Percentiles rank a stretch among this genome's conserved stretches.
Evolutionary conservation across 164 flowering plant species (phyloP).

Genomic region (Piper longum): DNA sequence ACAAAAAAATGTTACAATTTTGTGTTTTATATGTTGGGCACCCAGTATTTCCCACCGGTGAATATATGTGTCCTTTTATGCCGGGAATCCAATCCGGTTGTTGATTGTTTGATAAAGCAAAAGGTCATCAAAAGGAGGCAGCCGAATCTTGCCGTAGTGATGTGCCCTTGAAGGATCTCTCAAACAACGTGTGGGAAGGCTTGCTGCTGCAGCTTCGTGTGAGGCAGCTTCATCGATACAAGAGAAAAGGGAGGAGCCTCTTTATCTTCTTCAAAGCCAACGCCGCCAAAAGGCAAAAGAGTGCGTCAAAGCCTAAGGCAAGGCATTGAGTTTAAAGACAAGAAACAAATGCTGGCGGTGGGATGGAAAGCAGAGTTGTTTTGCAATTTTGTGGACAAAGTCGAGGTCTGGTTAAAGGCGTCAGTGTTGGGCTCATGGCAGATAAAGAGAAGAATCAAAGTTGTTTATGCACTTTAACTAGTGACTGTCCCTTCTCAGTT

Average conservation of each 20-base stretch:
- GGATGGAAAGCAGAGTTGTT: not conserved
- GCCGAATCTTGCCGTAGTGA: not conserved
- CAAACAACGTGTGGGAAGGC: not conserved
- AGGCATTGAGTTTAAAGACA: not conserved
- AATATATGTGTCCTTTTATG: not conserved
- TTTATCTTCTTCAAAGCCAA: not conserved
- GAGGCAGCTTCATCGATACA: not conserved
- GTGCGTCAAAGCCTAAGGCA: not conserved
- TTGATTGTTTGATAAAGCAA: too few relatives aligned
- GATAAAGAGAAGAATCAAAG: not conserved
- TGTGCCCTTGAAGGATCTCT: not conserved
- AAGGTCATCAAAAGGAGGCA: not conserved
- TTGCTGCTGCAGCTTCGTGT: too few relatives aligned
- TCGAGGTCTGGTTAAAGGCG: conserved; percentile 5
- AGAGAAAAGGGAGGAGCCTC: not conserved
- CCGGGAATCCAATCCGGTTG: not conserved
- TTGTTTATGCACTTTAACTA: not conserved
- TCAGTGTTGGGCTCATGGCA: conserved; percentile 2
- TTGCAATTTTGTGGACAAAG: conserved; percentile 1
- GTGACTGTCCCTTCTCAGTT: too few relatives aligned
- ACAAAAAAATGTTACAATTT: too few relatives aligned
- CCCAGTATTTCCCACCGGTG: too few relatives aligned
- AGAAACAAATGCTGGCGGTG: conserved; percentile 1
- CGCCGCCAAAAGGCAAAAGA: not conserved
- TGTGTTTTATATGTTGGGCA: too few relatives aligned